These are phyloP conservation scores for Penicillium sumatraense DNA, from an alignment of 2,329 filamentous ascomycete species.

Conservation along the genomic window DNA sequence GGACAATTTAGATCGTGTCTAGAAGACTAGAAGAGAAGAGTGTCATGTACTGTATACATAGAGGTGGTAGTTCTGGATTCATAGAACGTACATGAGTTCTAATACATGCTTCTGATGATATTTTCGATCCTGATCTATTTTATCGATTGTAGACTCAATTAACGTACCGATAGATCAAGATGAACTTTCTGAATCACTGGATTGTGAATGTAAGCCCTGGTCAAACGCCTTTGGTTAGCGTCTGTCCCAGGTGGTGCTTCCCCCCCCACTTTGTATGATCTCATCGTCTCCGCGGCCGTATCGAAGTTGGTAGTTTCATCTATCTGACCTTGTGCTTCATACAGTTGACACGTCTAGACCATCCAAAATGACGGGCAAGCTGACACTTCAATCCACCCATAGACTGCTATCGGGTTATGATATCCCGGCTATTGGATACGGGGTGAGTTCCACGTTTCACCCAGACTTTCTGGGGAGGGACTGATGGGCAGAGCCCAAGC, in stretches of 20 bases:
- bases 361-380: conserved; percentile 22
- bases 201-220: too few relatives aligned
- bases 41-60: conserved; percentile 27
- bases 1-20: conserved; percentile 28
- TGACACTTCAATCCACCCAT: conserved; percentile 45
- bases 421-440: conserved; percentile 64
- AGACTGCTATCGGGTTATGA: conserved; percentile 64
- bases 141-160: background rate
- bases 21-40: conserved; percentile 5
- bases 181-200: too few relatives aligned
- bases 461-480: background rate
- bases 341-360: background rate
- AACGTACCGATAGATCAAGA: background rate
- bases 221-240: too few relatives aligned
- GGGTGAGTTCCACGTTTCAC: conserved; percentile 46
- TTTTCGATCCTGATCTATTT: background rate
- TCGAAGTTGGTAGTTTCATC: background rate
- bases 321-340: background rate
- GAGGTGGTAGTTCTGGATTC: conserved; percentile 15
- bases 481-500: background rate
- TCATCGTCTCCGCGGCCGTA: conserved; percentile 13
- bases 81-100: conserved; percentile 24
- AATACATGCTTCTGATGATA: conserved; percentile 17
- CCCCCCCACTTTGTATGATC: conserved; percentile 22
- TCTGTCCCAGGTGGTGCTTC: too few relatives aligned